These are phyloP conservation scores for Endocalyx cinctus DNA, from an alignment of 2,329 filamentous ascomycete species.

Conservation along the genomic window DNA sequence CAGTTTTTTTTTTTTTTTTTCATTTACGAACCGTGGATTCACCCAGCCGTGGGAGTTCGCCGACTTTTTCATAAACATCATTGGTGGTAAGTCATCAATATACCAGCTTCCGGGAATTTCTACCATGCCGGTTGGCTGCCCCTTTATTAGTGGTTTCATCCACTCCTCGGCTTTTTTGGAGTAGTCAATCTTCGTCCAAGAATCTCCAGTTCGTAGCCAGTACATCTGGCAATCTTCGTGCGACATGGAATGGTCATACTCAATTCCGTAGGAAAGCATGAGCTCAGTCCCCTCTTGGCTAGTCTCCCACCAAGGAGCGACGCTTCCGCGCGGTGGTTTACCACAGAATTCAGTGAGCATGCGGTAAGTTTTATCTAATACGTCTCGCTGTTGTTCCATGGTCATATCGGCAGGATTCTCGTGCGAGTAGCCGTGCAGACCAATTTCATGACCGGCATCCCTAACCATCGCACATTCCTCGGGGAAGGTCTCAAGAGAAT, in stretches of 20 bases:
- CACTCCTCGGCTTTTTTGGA: slow-evolving; percentile 54
- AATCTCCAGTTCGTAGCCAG: slow-evolving; percentile 58
- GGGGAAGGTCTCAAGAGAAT: slow-evolving; percentile 61
- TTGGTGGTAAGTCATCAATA: slow-evolving; percentile 59
- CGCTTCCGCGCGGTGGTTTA: slow-evolving; percentile 66
- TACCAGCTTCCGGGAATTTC: slow-evolving; percentile 61
- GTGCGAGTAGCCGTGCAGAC: slow-evolving; percentile 68
- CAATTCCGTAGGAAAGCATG: slow-evolving; percentile 61
- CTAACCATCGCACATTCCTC: slow-evolving; percentile 59
- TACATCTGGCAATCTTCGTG: slow-evolving; percentile 63
- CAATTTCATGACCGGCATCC: slow-evolving; percentile 58
- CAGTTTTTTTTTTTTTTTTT: not conserved
- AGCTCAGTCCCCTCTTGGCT: slow-evolving; percentile 63
- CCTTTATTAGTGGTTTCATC: slow-evolving; percentile 62
- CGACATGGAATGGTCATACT: slow-evolving; percentile 65
- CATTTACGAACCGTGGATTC: slow-evolving; percentile 37
- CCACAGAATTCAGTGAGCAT: slow-evolving; percentile 68
- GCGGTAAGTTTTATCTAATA: slow-evolving; percentile 69
- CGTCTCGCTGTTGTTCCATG: slow-evolving; percentile 68
- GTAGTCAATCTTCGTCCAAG: slow-evolving; percentile 67
- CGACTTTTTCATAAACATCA: slow-evolving; percentile 68
- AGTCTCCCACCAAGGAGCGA: slow-evolving; percentile 72
- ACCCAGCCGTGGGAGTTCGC: slow-evolving; percentile 61
- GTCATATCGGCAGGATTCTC: slow-evolving; percentile 71
- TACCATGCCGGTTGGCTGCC: slow-evolving; percentile 57